phyloP scores from a whole-genome alignment of 2,329 filamentous ascomycete species.

The Fusarium sterilihyphosum region DNA sequence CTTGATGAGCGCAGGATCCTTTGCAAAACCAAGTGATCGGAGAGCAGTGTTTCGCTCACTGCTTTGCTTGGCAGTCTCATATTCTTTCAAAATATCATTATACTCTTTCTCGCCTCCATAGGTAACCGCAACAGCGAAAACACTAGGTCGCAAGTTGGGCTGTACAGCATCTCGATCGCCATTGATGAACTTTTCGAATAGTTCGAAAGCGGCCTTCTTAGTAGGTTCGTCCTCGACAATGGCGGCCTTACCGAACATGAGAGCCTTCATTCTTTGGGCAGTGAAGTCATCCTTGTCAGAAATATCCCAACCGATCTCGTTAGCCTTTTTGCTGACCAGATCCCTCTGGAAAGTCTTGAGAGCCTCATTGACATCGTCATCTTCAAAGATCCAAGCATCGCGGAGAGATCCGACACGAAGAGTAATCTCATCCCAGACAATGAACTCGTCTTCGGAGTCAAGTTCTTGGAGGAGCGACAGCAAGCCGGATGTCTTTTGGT shows the following conservation, averaged over 20 bases:
- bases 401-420: constrained; percentile 82
- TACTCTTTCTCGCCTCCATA: constrained; percentile 75
- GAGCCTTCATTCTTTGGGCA: constrained; percentile 91
- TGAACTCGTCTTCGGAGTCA: constrained; percentile 83
- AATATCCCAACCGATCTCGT: constrained; percentile 90
- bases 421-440: constrained; percentile 95
- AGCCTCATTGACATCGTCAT: constrained; percentile 75
- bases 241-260: constrained; percentile 88
- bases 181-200: constrained; percentile 85
- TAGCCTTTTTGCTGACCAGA: constrained; percentile 80
- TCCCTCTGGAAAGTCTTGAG: constrained; percentile 85
- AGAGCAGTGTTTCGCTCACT: constrained; percentile 94
- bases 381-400: constrained; percentile 83
- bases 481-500: constrained; percentile 91
- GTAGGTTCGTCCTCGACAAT: constrained; percentile 81
- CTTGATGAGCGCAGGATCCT: constrained; percentile 81
- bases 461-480: constrained; percentile 88
- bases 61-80: constrained; percentile 65
- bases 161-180: constrained; percentile 87
- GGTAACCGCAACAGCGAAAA: constrained; percentile 85
- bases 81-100: constrained; percentile 43
- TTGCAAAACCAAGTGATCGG: constrained; percentile 81
- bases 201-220: constrained; percentile 83
- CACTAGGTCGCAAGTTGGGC: constrained; percentile 87
- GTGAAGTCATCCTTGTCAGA: constrained; percentile 86